Percentiles rank a stretch among this genome's conserved stretches.
Evolutionary conservation across 1,139 yeast genomes (phyloP).

Genomic region (Magnusiomyces tetraspermus): DNA sequence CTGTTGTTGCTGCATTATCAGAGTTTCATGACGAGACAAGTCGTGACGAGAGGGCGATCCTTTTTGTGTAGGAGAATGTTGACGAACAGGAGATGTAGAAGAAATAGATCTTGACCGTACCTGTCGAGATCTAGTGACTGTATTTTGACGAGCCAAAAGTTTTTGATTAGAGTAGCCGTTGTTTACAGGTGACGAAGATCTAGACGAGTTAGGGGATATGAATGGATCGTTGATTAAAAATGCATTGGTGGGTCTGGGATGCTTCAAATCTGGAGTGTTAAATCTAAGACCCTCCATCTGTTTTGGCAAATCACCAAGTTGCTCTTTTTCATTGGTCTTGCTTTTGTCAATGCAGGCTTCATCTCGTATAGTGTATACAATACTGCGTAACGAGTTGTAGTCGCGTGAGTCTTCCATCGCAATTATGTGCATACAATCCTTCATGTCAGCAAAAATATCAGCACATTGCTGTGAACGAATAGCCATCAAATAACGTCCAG

Average conservation of each 20-base stretch:
- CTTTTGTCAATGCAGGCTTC: constrained; percentile 8
- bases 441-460: constrained; percentile 20
- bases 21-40: background rate
- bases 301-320: too few species aligned
- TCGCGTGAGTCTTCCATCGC: constrained; percentile 24
- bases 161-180: too few species aligned
- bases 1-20: background rate
- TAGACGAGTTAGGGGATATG: background rate
- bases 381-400: constrained; percentile 25
- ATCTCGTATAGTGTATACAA: constrained; percentile 25
- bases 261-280: too few species aligned
- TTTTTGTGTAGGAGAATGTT: background rate
- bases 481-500: constrained; percentile 22
- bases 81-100: constrained; percentile 1
- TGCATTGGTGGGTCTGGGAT: too few species aligned
- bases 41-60: background rate
- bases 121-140: background rate
- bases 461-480: constrained; percentile 25
- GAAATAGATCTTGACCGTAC: background rate
- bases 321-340: background rate
- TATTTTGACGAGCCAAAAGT: background rate
- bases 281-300: too few species aligned
- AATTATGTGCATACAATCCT: constrained; percentile 23
- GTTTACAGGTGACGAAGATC: background rate
- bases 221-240: too few species aligned